phyloP scores from a whole-genome alignment of 2,329 filamentous ascomycete species.

The Penicillium sp. region DNA sequence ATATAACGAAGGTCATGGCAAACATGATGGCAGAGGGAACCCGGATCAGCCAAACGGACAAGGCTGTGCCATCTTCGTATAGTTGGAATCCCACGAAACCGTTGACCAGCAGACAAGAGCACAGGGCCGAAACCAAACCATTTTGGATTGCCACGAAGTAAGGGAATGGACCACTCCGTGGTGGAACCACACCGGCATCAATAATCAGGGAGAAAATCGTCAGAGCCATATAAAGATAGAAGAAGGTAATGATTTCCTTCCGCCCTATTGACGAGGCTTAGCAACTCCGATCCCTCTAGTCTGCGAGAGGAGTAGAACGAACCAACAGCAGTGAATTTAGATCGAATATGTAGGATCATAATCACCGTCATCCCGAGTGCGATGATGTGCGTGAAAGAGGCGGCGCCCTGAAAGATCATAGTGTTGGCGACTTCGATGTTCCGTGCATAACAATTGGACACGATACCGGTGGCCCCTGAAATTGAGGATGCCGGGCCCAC shows the following conservation, averaged over 20 bases:
- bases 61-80: conserved; percentile 92
- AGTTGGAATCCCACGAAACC: conserved; percentile 98
- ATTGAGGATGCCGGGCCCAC: conserved; percentile 67
- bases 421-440: conserved; percentile 97
- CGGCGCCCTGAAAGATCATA: conserved; percentile 93
- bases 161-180: conserved; percentile 75
- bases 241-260: conserved; percentile 81
- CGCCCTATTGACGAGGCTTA: conserved; percentile 50
- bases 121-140: conserved; percentile 79
- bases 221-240: conserved; percentile 92
- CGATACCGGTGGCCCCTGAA: conserved; percentile 73
- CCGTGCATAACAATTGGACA: conserved; percentile 87
- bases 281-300: conserved; percentile 1
- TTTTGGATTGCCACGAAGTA: conserved; percentile 91
- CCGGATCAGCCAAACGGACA: conserved; percentile 91
- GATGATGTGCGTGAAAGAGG: conserved; percentile 88
- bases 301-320: conserved; percentile 37
- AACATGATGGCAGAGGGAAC: conserved; percentile 79
- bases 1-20: conserved; percentile 80
- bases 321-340: conserved; percentile 98
- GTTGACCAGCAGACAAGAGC: conserved; percentile 90
- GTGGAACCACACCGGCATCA: conserved; percentile 88
- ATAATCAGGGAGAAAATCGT: conserved; percentile 86
- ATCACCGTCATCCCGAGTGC: conserved; percentile 90
- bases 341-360: conserved; percentile 95